phyloP scores from a whole-genome alignment of 1,139 yeast genomes.

The Blastobotrys malaysiensis region DNA sequence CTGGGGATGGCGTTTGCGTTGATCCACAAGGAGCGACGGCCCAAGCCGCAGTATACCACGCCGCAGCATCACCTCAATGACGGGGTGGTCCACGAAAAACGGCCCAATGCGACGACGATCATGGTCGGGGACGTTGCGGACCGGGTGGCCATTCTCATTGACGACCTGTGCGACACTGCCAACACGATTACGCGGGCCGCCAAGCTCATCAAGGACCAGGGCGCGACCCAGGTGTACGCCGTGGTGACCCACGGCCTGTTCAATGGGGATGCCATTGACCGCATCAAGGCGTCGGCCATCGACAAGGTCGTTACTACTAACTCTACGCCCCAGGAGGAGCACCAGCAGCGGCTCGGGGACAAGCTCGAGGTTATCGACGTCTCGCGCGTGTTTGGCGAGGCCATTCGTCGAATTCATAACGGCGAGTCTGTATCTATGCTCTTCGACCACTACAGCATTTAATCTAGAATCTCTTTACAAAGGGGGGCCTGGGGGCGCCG shows the following conservation, averaged over 20 bases:
- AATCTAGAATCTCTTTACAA: no score
- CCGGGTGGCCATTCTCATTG: slow-evolving; percentile 79
- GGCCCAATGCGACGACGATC: slow-evolving; percentile 63
- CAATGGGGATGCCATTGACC: slow-evolving; percentile 81
- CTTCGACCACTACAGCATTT: slow-evolving; percentile 55
- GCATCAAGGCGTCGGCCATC: slow-evolving; percentile 63
- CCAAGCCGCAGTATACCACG: slow-evolving; percentile 17
- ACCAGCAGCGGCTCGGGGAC: slow-evolving; percentile 46
- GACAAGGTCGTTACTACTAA: slow-evolving; percentile 90
- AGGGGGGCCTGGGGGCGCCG: no score
- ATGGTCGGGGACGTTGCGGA: slow-evolving; percentile 88
- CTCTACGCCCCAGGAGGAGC: slow-evolving; percentile 76
- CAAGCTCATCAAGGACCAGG: slow-evolving; percentile 82
- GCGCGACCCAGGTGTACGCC: slow-evolving; percentile 82
- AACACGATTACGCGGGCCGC: slow-evolving; percentile 92
- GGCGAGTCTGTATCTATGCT: slow-evolving; percentile 95
- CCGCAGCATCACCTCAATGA: slow-evolving; percentile 15
- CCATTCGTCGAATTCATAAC: slow-evolving; percentile 90
- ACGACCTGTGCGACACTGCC: slow-evolving; percentile 92
- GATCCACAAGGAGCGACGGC: slow-evolving; percentile 86
- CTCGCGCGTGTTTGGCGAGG: slow-evolving; percentile 83
- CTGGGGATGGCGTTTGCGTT: slow-evolving; percentile 87
- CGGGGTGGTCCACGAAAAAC: slow-evolving; percentile 10
- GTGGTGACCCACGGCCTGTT: slow-evolving; percentile 90
- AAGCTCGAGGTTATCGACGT: slow-evolving; percentile 82